Percentiles rank a stretch among this genome's conserved stretches.
phyloP scores from a whole-genome alignment of 1,139 yeast genomes.

The Magnusiomyces fungicola region DNA sequence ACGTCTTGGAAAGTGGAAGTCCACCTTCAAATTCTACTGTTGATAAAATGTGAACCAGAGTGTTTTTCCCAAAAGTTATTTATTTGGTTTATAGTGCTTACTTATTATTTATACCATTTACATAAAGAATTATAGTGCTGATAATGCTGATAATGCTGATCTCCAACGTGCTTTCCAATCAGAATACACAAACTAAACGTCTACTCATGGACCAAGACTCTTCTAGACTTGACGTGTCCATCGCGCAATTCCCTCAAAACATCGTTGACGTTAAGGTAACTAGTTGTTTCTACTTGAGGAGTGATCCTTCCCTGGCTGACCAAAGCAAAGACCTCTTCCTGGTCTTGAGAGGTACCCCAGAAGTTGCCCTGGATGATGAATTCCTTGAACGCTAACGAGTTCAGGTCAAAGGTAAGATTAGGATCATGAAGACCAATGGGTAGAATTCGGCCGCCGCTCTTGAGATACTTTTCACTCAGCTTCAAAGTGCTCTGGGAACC shows the following conservation, averaged over 20 bases:
- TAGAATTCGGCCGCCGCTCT: conserved; percentile 36
- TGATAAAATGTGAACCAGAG: too few species aligned
- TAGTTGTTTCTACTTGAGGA: conserved; percentile 36
- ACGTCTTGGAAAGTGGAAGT: too few species aligned
- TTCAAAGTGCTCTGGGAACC: conserved; percentile 37
- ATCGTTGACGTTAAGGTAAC: conserved; percentile 36
- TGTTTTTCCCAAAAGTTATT: too few species aligned
- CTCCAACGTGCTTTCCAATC: too few species aligned
- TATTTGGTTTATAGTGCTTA: too few species aligned
- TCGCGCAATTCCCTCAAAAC: conserved; percentile 34
- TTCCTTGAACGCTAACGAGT: conserved; percentile 35
- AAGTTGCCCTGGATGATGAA: conserved; percentile 38
- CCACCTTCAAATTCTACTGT: too few species aligned
- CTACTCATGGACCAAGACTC: conserved; percentile 32
- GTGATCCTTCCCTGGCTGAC: conserved; percentile 37
- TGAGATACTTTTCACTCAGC: conserved; percentile 28
- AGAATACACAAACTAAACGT: too few species aligned
- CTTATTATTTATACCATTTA: too few species aligned
- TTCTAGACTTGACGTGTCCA: conserved; percentile 41
- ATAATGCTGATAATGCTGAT: too few species aligned
- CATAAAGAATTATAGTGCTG: too few species aligned
- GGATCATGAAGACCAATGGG: conserved; percentile 42
- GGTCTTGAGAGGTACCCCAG: conserved; percentile 45
- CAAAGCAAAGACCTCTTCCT: conserved; percentile 42
- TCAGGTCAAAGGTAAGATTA: conserved; percentile 32